Percentiles rank a stretch among this genome's conserved stretches.
Evolutionary conservation across 768 basidiomycete species (phyloP).

Genomic region (Asterophora lycoperdoides): DNA sequence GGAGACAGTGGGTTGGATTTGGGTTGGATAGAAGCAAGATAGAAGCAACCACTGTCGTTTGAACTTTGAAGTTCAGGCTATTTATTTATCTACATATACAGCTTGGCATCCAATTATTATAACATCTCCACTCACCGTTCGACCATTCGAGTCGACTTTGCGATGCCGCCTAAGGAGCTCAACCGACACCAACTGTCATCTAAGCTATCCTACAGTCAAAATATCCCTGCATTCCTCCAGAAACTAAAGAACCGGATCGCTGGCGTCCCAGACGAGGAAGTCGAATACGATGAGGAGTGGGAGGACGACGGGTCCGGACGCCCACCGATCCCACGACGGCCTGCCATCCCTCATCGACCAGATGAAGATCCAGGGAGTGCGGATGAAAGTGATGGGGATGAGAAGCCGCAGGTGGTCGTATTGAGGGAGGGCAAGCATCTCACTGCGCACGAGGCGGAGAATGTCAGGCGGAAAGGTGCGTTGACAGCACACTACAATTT

Average conservation of each 20-base stretch:
- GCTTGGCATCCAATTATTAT: too few relatives aligned
- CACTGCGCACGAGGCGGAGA: conserved; percentile 71
- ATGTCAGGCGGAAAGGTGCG: conserved; percentile 67
- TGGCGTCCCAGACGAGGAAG: conserved; percentile 44
- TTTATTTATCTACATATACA: too few relatives aligned
- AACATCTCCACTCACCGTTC: too few relatives aligned
- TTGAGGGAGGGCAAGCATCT: conserved; percentile 87
- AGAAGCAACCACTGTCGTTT: too few relatives aligned
- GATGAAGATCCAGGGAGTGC: conserved; percentile 68
- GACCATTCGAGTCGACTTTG: background rate
- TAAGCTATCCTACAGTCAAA: conserved; percentile 56
- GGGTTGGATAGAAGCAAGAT: too few relatives aligned
- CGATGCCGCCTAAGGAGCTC: conserved; percentile 57
- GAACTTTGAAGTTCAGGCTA: too few relatives aligned
- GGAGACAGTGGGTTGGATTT: too few relatives aligned
- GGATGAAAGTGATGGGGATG: conserved; percentile 69
- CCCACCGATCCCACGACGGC: conserved; percentile 71
- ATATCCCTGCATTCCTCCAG: conserved; percentile 60
- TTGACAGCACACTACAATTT: background rate
- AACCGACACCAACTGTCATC: conserved; percentile 71
- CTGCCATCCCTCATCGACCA: conserved; percentile 66
- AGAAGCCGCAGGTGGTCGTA: conserved; percentile 87
- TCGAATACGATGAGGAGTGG: conserved; percentile 46
- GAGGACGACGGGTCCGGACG: conserved; percentile 67
- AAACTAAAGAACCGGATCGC: conserved; percentile 61